Percentiles rank a stretch among this genome's conserved stretches.
Conservation (phyloP, 371 early-diverging fungal species). For the Lichtheimia ornata region DNA sequence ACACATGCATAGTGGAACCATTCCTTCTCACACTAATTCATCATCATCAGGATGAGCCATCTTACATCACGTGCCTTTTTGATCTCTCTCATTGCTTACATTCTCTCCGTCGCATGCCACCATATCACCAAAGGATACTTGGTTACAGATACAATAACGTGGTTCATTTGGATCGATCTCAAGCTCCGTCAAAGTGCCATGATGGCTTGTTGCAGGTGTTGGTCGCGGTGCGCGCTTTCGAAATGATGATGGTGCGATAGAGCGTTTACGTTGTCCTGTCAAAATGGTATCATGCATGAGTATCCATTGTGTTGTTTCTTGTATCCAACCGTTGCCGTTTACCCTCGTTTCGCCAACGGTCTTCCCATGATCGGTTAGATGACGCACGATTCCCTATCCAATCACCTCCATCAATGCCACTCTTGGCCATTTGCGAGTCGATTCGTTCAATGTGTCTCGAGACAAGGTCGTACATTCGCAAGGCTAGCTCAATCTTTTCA, state of each 20-base stretch:
- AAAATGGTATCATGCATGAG: background rate
- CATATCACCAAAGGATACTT: constrained; percentile 98
- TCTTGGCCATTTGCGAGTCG: constrained; percentile 50
- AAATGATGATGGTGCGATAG: constrained; percentile 1
- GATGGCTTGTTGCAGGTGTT: constrained; percentile 27
- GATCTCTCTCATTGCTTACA: constrained; percentile 43
- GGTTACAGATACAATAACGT: constrained; percentile 91
- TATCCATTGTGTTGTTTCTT: background rate
- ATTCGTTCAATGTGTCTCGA: constrained; percentile 53
- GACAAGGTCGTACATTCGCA: constrained; percentile 52
- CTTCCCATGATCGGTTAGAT: background rate
- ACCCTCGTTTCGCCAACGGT: background rate
- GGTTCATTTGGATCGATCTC: constrained; percentile 96
- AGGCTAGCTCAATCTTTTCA: constrained; percentile 50
- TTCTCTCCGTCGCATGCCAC: constrained; percentile 94
- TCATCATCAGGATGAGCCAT: background rate
- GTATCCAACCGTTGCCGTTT: no score
- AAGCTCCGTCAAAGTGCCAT: constrained; percentile 50
- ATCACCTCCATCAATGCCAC: constrained; percentile 32
- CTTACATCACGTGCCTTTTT: background rate
- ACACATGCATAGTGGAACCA: constrained; percentile 98
- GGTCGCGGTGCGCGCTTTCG: constrained; percentile 22
- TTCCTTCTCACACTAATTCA: constrained; percentile 80
- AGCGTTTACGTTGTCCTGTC: constrained; percentile 5
- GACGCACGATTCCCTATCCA: constrained; percentile 22